A percentile compares a stretch with the other conserved stretches of the same genome.
These are phyloP conservation scores for Nakaseomyces kungkrabaensis DNA, from an alignment of 1,139 yeast genomes.

Conservation along the genomic window DNA sequence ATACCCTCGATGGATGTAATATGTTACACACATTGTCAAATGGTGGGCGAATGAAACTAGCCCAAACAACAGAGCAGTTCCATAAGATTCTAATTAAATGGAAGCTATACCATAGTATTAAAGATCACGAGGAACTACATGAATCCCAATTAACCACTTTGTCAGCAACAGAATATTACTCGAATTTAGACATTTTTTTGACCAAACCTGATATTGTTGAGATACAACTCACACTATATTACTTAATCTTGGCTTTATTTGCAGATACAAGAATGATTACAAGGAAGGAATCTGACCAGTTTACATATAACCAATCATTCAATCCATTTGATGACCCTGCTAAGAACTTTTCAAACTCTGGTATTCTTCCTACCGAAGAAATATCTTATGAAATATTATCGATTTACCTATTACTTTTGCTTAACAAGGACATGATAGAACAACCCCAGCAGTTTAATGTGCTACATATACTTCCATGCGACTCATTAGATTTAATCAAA, in stretches of 20 bases:
- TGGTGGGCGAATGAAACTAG: constrained; percentile 13
- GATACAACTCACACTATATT: constrained; percentile 23
- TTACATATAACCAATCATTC: background rate
- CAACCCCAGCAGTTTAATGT: constrained; percentile 22
- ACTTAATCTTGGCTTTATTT: constrained; percentile 18
- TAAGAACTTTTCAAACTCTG: background rate
- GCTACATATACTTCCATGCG: constrained; percentile 23
- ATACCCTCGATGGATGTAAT: constrained; percentile 22
- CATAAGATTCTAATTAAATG: constrained; percentile 16
- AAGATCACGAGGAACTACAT: constrained; percentile 18
- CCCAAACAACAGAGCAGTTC: constrained; percentile 18
- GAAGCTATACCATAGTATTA: constrained; percentile 22
- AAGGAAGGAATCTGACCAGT: background rate
- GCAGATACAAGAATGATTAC: constrained; percentile 11
- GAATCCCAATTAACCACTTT: background rate
- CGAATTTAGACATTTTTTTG: constrained; percentile 5
- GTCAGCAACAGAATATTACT: background rate
- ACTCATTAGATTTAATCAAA: constrained; percentile 19
- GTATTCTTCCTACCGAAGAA: constrained; percentile 11
- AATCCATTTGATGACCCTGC: background rate
- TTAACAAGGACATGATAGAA: constrained; percentile 10
- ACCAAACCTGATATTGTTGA: constrained; percentile 23
- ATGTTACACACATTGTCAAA: constrained; percentile 14
- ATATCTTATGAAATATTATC: constrained; percentile 24
- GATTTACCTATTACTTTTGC: constrained; percentile 20